Evolutionary conservation across 257 asterid genomes (phyloP), one percentile per base, ranked within the genome.

Genomic region (Fraxinus quadrangulata): DNA sequence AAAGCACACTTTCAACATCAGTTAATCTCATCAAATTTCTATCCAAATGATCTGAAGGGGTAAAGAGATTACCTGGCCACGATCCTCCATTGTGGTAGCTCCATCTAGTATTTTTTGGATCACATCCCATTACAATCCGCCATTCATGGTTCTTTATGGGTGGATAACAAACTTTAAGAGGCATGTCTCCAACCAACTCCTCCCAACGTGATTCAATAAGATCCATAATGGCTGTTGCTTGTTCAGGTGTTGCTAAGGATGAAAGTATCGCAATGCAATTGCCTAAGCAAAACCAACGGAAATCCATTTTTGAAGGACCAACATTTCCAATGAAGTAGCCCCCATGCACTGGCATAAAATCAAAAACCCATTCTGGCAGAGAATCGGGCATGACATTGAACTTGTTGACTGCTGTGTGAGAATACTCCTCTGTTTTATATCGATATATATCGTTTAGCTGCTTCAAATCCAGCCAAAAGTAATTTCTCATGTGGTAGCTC

Each of bases 21-120:
- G 16, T 40, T 40, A 10, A 40, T 40, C 49, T 40, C 49, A 40
- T 40, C 49, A 40, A 40, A 40, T 40, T 40, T 40, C 14, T 10
- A 40, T 11, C 16, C 12, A 40, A 10, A 10, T 0, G 14, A 40
- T 40, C 49, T 40, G 12, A 40, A 40, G 4, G 3, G 49, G 14
- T 40, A 40, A 40, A 40, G 14, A 40, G 4, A 40, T 40, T 40
- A 40, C 49, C 49, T 40, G 49, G 49, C 90, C 89, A 87, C 7
- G 90, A 82, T 49, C 90, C 90, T 59, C 86, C 90, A 30, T 87
- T 84, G 80, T 87, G 90, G 66, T 87, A 87, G 77, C 88, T 83
- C 56, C n/a, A 47, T 47, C 56, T 47, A 47, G 56, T 47, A 47
- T 47, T 47, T 45, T 47, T 47, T 14, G 90, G 87, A 80, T 87